Evolutionary conservation across 306 rosid genomes (phyloP), one percentile per base, ranked within the genome.

Genomic region (Potentilla sterilis): DNA sequence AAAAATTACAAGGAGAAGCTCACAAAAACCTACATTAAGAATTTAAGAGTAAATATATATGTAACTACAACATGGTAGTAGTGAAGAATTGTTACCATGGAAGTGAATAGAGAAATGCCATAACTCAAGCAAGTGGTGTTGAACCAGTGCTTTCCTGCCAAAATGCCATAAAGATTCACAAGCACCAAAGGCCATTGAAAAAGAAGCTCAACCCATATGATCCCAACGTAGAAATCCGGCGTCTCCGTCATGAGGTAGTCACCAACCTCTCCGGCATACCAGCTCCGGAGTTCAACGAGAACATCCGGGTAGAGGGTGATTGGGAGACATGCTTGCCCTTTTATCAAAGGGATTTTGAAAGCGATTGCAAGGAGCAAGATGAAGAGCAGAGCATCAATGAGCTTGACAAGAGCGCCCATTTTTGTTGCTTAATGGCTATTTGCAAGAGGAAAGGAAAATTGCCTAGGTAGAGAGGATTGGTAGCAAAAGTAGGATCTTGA

Each of bases 131-230:
- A 63, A 1, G 71, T 63, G 10, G 57, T 49, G 47, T 64, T 75
- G 78, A 63, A 63, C 78, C 79, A 76, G 22, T 44, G 54, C 66
- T 38, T 40, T 34, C 51, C 24, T 5, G 73, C 41, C 73, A 51
- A 51, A 59, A 76, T 49, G 42, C 54, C 73, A 22, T 66, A 76
- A 24, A 76, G 73, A 51, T 76, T 76, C 9, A 64, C 38, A 21
- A 75, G 47, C 62, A 66, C 72, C 18, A 76, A 54, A 51, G 79
- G 73, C 79, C 66, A 64, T 40, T 76, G 79, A 24, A 76, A 22
- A 1, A 76, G 28, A 76, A 76, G 73, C 73, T 76, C 79, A 38
- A 76, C 42, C 79, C 79, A 76, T 11, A 76, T 76, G 52, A 76
- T 64, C 19, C 79, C 79, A 3, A 76, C 13, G 43, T 63, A 76